Evolutionary conservation across 176 grass and related monocot genomes (phyloP), one percentile per base, ranked within the genome.

Genomic region (barley (Hordeum vulgare)): DNA sequence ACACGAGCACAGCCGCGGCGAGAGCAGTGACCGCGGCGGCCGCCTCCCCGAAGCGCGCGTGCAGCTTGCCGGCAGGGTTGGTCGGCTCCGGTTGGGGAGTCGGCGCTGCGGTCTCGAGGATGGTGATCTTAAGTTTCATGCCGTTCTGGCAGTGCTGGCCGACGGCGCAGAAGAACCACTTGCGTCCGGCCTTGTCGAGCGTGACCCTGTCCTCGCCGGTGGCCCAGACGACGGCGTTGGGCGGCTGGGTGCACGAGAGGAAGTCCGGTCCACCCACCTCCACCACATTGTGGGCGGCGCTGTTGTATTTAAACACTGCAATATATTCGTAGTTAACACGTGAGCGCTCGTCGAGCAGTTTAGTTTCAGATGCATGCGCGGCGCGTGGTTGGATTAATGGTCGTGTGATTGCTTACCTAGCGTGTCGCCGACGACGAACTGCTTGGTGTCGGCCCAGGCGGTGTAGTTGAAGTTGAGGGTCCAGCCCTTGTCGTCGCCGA

Each of bases 391-490:
- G 37, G 37, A 39, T 39, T 39, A 39, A 39, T 39, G 42, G 54
- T 57, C 23, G 44, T 47, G 44, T 47, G 44, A 47, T 49, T 44
- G 28, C 4, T 58, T 80, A 92, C 90, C 61, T 81, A 93, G 57
- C 24, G 71, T 84, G 71, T 93, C 91, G 53, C 91, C 91, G 69
- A 85, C 85, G 17, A 35, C 56, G 85, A 93, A 93, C 65, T 75
- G 61, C 39, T 85, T 89, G 58, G 47, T 62, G 11, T 56, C 66
- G 9, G 88, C 85, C 88, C 91, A 90, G 1, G 24, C 33, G 11
- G 51, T 41, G 74, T 90, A 90, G 81, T 90, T 54, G 78, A 85
- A 74, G 0, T 17, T 24, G 0, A 74, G 74, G 29, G 1, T 3
- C 88, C 91, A 90, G 13, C 91, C 91, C 3, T 29, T 11, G 1